Evolutionary conservation across 2,329 filamentous ascomycete species (phyloP).

Genomic region (Fulvia fulva): DNA sequence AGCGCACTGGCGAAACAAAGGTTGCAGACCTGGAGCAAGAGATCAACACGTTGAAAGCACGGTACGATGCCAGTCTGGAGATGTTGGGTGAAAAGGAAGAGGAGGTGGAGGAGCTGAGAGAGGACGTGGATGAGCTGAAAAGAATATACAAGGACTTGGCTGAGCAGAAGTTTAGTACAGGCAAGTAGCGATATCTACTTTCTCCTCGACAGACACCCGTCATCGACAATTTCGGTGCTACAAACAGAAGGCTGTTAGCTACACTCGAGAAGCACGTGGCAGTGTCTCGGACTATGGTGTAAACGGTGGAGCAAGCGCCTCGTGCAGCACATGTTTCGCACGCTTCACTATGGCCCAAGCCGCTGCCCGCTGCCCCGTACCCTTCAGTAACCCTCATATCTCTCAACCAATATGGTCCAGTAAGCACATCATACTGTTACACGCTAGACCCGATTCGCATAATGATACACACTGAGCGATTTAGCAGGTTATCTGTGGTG

Average conservation of each 20-base stretch:
- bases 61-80: constrained; percentile 89
- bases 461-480: neutral
- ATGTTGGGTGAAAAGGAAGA: constrained; percentile 97
- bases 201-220: neutral
- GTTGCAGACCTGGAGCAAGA: constrained; percentile 65
- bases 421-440: neutral
- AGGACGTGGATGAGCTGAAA: constrained; percentile 90
- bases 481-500: neutral
- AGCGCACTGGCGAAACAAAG: constrained; percentile 56
- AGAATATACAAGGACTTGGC: constrained; percentile 92
- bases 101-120: constrained; percentile 81
- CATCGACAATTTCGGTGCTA: neutral
- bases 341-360: no score
- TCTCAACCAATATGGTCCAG: neutral
- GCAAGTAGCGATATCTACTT: neutral
- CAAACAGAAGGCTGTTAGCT: no score
- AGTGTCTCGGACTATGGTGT: no score
- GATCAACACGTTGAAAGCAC: constrained; percentile 63
- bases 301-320: no score
- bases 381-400: no score
- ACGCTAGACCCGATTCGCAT: neutral
- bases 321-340: no score
- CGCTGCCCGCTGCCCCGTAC: no score
- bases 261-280: no score
- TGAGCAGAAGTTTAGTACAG: constrained; percentile 46